A percentile compares a stretch with the other conserved stretches of the same genome.
phyloP scores from a whole-genome alignment of 2,329 filamentous ascomycete species.

The Fusarium graminum region DNA sequence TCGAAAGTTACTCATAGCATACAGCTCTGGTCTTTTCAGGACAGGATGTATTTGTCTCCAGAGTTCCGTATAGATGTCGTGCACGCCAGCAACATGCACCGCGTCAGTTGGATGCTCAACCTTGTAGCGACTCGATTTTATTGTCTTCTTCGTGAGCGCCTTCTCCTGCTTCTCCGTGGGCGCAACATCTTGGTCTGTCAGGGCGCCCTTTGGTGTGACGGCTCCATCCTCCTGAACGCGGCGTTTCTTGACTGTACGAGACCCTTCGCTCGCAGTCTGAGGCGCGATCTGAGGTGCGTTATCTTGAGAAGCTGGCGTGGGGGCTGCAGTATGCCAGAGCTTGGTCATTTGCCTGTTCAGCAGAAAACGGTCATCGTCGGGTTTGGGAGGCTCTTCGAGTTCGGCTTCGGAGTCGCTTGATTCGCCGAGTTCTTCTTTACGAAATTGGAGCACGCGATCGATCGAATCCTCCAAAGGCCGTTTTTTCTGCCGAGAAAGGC shows the following conservation, averaged over 20 bases:
- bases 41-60: constrained; percentile 22
- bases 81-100: constrained; percentile 50
- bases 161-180: constrained; percentile 48
- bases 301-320: constrained; percentile 11
- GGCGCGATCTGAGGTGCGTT: constrained; percentile 3
- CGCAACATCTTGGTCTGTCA: constrained; percentile 40
- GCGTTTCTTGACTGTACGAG: constrained; percentile 52
- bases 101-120: constrained; percentile 48
- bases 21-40: constrained; percentile 44
- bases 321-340: constrained; percentile 52
- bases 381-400: constrained; percentile 56
- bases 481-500: constrained; percentile 84
- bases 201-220: constrained; percentile 30
- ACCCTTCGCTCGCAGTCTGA: constrained; percentile 34
- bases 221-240: constrained; percentile 46
- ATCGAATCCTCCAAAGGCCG: constrained; percentile 86
- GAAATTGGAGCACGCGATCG: constrained; percentile 80
- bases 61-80: constrained; percentile 45
- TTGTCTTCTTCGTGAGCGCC: constrained; percentile 49
- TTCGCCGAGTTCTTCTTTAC: constrained; percentile 73
- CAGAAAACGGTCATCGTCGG: constrained; percentile 55
- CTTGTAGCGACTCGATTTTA: constrained; percentile 50
- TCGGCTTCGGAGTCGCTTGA: constrained; percentile 66
- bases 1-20: constrained; percentile 30
- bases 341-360: constrained; percentile 60